Percentiles rank a stretch among this genome's conserved stretches.
Conservation (phyloP, 306 rosid genomes). For the Cicer bijugum region DNA sequence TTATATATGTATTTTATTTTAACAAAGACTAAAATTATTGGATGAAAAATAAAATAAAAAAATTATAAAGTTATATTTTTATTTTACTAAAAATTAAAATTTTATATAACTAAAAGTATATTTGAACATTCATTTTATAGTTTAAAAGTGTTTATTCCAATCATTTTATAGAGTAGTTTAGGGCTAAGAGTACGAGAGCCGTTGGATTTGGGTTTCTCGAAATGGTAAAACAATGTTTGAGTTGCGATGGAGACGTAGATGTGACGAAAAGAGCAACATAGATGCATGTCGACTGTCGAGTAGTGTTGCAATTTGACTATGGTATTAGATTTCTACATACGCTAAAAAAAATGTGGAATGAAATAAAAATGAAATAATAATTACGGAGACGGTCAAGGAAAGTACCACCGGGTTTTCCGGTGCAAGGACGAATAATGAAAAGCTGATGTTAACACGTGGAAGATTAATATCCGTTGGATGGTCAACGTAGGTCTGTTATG, state of each 20-base stretch:
- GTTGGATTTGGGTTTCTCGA: background rate
- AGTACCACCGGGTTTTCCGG: conserved; percentile 88
- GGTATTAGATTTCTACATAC: conserved; percentile 27
- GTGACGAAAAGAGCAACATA: conserved; percentile 14
- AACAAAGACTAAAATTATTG: no score
- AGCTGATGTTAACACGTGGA: conserved; percentile 73
- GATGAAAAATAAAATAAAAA: no score
- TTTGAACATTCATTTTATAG: no score
- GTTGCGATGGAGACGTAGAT: conserved; percentile 6
- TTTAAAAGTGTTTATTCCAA: no score
- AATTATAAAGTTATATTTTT: no score
- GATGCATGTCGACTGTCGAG: conserved; percentile 44
- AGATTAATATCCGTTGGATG: conserved; percentile 42
- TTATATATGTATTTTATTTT: no score
- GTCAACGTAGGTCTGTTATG: conserved; percentile 43
- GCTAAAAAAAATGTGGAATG: conserved; percentile 21
- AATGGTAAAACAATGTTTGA: background rate
- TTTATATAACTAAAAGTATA: no score
- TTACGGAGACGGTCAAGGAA: conserved; percentile 58
- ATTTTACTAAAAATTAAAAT: no score
- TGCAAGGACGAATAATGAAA: conserved; percentile 77
- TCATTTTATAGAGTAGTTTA: no score
- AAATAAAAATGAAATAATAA: background rate
- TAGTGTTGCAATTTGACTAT: conserved; percentile 5
- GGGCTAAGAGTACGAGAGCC: background rate